Evolutionary conservation across 352 stramenopile species (phyloP).

Genomic region (Globisporangium viniferum): DNA sequence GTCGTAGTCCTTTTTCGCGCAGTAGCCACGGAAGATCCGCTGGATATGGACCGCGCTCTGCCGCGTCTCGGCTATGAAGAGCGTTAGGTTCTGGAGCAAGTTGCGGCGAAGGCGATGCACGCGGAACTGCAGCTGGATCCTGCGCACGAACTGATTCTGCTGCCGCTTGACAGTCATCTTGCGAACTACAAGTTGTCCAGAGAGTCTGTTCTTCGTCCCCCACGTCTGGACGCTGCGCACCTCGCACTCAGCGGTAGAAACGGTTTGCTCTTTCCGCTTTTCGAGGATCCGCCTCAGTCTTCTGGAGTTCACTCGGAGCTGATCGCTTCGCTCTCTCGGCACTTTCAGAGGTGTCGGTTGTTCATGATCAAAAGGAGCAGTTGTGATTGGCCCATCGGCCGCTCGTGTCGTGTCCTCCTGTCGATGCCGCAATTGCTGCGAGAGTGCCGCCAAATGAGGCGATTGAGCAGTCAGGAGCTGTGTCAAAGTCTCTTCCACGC

Average conservation of each 20-base stretch:
- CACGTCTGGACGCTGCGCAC: slow-evolving; percentile 18
- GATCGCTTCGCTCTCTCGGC: not conserved
- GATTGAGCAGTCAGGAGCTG: slow-evolving; percentile 31
- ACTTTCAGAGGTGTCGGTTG: not conserved
- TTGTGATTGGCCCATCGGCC: not conserved
- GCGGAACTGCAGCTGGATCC: slow-evolving; percentile 57
- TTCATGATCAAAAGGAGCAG: not conserved
- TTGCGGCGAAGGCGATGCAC: slow-evolving; percentile 31
- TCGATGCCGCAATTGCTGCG: slow-evolving; percentile 43
- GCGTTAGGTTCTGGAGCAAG: slow-evolving; percentile 31
- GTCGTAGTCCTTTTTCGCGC: slow-evolving; percentile 36
- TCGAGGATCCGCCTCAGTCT: slow-evolving; percentile 35
- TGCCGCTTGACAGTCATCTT: slow-evolving; percentile 34
- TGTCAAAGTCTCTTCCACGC: slow-evolving; percentile 44
- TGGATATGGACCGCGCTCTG: slow-evolving; percentile 48
- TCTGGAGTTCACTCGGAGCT: slow-evolving; percentile 28
- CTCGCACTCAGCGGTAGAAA: slow-evolving; percentile 33
- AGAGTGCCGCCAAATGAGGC: slow-evolving; percentile 22
- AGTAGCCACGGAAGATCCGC: slow-evolving; percentile 45
- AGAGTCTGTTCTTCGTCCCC: slow-evolving; percentile 43
- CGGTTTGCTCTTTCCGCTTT: slow-evolving; percentile 27
- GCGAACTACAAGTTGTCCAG: slow-evolving; percentile 42
- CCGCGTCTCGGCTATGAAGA: slow-evolving; percentile 29
- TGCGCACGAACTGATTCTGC: slow-evolving; percentile 39
- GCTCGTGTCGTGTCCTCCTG: slow-evolving; percentile 40